Base-by-base conservation (phyloP, 371 early-diverging fungal species). In the Capillidium rhysosporum region DNA sequence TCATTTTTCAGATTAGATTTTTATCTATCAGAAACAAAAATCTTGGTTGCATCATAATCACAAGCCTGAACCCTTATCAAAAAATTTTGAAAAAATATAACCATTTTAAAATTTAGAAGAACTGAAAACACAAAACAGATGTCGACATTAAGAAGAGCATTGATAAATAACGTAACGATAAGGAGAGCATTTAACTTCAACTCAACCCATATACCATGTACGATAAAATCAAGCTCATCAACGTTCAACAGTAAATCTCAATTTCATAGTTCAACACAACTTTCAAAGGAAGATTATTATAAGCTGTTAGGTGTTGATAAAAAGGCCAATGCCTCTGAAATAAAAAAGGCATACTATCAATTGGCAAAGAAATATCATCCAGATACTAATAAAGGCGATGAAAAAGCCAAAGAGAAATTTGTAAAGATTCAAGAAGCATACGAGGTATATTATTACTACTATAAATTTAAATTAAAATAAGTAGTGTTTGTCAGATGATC, bases 351-450 rank as follows among this genome's bases (percentile, higher is more conserved):
- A 3, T 95, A 95, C 68, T 92, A 92, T 65, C 70, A 71, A 77
- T 69, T 89, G 40, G 96, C 92, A 14, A 89, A 90, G 64, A 79
- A 92, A 64, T 92, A 83, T 65, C 96, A 95, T 63, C 96, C 96
- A 2, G 96, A 93, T 60, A 89, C 91, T 21, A 91, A 90, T 77
- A 92, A 84, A 73, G 67, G 52, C n/a, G 88, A 84, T 29, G 69
- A 79, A 38, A 73, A 70, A 4, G 88, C 92, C 9, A 86, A 91
- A 56, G 94, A 92, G 65, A 87, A 88, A 72, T 95, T 95, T 68
- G 73, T 91, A 7, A 82, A 95, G 67, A 84, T 95, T 58, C 92
- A 95, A 65, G 84, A 88, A 57, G 94, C 96, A 0, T 95, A 95
- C 59, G 92, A 92, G 60, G 70, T 73, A 65, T 51, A 46, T 8